These are phyloP conservation scores for Ophiostoma sp. DNA, from an alignment of 2,329 filamentous ascomycete genomes.

Conservation along the genomic window DNA sequence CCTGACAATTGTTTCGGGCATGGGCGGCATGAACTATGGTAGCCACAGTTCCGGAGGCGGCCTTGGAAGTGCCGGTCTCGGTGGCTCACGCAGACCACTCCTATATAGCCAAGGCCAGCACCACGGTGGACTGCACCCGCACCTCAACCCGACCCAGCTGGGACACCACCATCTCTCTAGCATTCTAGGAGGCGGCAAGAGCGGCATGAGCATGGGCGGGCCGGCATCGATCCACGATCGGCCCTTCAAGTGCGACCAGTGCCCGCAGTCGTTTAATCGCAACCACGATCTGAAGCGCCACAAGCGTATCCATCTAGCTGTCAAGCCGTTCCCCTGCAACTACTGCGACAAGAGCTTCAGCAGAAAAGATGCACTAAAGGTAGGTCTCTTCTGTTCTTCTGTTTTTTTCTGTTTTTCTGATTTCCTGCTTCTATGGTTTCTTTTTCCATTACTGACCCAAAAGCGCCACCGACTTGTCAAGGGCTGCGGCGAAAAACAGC, in stretches of 20 bases:
- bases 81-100: constrained; percentile 14
- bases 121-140: constrained; percentile 28
- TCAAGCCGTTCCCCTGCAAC: constrained; percentile 90
- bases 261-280: constrained; percentile 87
- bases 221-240: constrained; percentile 57
- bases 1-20: constrained; percentile 18
- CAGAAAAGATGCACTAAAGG: constrained; percentile 93
- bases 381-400: constrained; percentile 35
- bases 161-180: constrained; percentile 50
- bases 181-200: constrained; percentile 35
- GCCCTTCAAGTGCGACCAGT: constrained; percentile 91
- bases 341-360: constrained; percentile 97
- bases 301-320: constrained; percentile 87
- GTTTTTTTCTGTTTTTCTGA: neutral
- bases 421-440: neutral
- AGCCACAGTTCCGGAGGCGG: neutral
- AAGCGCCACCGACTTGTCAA: constrained; percentile 61
- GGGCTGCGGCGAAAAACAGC: constrained; percentile 47
- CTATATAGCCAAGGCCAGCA: constrained; percentile 22
- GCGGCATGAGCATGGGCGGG: constrained; percentile 46
- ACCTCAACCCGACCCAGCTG: constrained; percentile 28
- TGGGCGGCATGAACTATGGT: constrained; percentile 21
- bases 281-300: constrained; percentile 96
- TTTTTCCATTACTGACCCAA: constrained; percentile 9
- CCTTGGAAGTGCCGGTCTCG: constrained; percentile 1